These are phyloP conservation scores for Aspergillus caelatus DNA, from an alignment of 2,329 filamentous ascomycete genomes.

Conservation along the genomic window DNA sequence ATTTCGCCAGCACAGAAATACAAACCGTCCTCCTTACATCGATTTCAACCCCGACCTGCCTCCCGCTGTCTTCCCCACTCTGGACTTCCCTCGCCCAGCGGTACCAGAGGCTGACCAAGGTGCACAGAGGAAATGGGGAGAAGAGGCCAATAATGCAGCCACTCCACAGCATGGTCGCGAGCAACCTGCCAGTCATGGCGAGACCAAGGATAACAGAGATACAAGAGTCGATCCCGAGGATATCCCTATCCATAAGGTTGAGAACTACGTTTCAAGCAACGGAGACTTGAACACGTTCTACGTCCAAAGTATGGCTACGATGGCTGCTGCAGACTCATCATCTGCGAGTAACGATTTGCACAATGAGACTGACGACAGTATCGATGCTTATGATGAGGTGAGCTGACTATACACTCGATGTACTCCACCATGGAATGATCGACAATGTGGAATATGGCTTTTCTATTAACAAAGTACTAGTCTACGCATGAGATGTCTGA, in stretches of 20 bases:
- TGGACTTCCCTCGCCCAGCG: conserved; percentile 24
- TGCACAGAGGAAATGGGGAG: neutral
- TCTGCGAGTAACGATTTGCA: conserved; percentile 11
- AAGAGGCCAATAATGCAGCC: neutral
- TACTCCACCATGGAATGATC: neutral
- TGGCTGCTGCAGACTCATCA: conserved; percentile 14
- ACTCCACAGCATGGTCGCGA: neutral
- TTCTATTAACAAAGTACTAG: conserved; percentile 6
- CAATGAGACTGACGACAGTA: conserved; percentile 7
- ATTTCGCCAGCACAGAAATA: conserved; percentile 16
- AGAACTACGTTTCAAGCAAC: conserved; percentile 33
- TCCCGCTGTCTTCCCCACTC: conserved; percentile 47
- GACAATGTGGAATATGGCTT: neutral
- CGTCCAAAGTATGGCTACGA: conserved; percentile 29
- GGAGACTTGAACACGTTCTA: conserved; percentile 31
- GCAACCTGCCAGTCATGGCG: neutral
- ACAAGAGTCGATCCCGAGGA: conserved; percentile 11
- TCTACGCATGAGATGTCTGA: conserved; percentile 10
- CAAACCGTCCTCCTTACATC: conserved; percentile 21
- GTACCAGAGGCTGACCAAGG: neutral
- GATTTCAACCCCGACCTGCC: conserved; percentile 44
- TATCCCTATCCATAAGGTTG: conserved; percentile 18
- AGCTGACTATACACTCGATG: neutral
- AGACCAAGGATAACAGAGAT: neutral
- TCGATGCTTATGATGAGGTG: conserved; percentile 13